Percentiles rank a stretch among this genome's conserved stretches.
Conservation (phyloP, 1,284 basidiomycete genomes). For the Puccinia horiana region DNA sequence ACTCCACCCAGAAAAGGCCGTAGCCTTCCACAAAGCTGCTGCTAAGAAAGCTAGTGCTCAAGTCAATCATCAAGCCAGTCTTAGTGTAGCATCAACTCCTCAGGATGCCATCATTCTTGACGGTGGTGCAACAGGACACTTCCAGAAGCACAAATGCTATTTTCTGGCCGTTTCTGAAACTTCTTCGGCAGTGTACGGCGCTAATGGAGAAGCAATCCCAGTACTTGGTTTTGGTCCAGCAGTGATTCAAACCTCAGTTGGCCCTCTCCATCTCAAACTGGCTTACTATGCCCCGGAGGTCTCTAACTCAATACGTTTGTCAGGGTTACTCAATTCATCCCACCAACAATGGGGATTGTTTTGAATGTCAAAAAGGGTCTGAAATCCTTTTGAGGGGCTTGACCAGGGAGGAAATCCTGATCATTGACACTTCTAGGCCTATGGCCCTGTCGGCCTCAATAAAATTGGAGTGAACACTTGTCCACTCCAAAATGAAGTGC, state of each 20-base stretch:
- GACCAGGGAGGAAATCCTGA: neutral
- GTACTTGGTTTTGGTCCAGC: slow-evolving; percentile 12
- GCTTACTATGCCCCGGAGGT: neutral
- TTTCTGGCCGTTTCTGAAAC: neutral
- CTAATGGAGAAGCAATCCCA: neutral
- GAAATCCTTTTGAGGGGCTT: neutral
- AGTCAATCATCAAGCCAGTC: neutral
- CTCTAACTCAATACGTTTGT: neutral
- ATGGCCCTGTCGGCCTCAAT: no score
- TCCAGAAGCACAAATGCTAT: neutral
- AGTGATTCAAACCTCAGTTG: neutral
- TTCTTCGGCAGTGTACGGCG: neutral
- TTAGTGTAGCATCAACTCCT: neutral
- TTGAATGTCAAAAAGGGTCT: neutral
- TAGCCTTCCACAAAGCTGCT: neutral
- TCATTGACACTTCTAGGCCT: slow-evolving; percentile 10
- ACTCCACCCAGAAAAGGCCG: neutral
- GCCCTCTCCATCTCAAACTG: neutral
- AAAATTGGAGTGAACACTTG: no score
- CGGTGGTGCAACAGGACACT: slow-evolving; percentile 3
- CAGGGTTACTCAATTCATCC: neutral
- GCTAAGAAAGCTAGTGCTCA: neutral
- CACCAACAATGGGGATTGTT: neutral
- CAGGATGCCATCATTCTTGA: neutral
- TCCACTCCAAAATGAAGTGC: no score